These are phyloP conservation scores for Apophysomyces sp. DNA, from an alignment of 371 early-diverging fungal species.

Conservation along the genomic window DNA sequence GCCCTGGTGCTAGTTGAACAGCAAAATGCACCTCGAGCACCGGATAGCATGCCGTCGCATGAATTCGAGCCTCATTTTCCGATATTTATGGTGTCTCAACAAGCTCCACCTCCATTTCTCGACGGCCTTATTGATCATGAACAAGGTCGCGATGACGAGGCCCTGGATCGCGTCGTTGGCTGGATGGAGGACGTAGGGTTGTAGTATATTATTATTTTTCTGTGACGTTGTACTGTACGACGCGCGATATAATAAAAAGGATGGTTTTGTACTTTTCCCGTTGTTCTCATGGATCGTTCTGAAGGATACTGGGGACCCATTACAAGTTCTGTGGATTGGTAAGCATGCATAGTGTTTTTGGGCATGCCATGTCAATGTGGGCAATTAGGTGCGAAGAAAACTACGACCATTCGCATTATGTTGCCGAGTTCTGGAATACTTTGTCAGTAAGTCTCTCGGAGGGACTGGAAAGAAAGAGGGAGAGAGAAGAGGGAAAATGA, in stretches of 20 bases:
- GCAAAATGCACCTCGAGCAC: not conserved
- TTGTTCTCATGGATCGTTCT: constrained; percentile 1
- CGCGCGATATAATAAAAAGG: not conserved
- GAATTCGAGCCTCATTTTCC: constrained; percentile 47
- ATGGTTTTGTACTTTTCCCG: not conserved
- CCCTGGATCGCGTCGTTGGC: constrained; percentile 7
- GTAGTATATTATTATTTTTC: not conserved
- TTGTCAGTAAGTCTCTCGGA: constrained; percentile 26
- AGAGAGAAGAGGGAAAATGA: not conserved
- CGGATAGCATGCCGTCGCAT: constrained; percentile 8
- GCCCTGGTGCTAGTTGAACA: constrained; percentile 25
- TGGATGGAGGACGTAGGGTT: constrained; percentile 31
- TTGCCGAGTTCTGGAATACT: constrained; percentile 46
- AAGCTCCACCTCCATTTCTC: constrained; percentile 20
- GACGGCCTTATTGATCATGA: constrained; percentile 28
- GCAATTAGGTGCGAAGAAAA: constrained; percentile 14
- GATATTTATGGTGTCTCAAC: constrained; percentile 11
- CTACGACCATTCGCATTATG: constrained; percentile 26
- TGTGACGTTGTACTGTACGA: not conserved
- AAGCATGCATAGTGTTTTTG: not conserved
- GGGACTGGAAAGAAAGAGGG: no score
- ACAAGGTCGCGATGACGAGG: not conserved
- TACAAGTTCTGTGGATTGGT: constrained; percentile 49
- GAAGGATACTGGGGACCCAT: constrained; percentile 38
- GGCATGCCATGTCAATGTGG: not conserved